These are phyloP conservation scores for Tricholomella constricta DNA, from an alignment of 768 basidiomycete genomes.

Conservation along the genomic window DNA sequence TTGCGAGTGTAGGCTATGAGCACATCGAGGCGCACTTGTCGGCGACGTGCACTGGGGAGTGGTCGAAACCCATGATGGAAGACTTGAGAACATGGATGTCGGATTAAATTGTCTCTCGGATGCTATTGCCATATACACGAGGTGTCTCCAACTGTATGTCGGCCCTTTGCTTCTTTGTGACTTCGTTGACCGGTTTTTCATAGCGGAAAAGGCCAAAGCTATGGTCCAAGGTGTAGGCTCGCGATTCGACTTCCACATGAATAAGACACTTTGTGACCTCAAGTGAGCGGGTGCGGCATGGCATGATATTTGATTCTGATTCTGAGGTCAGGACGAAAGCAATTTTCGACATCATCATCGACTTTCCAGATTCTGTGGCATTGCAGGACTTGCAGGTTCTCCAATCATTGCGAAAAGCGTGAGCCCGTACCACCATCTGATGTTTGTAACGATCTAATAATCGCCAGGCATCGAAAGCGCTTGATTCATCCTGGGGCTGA, in stretches of 20 bases:
- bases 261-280: slow-evolving; percentile 86
- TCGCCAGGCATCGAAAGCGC: slow-evolving; percentile 73
- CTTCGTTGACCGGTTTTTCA: slow-evolving; percentile 6
- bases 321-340: slow-evolving; percentile 58
- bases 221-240: slow-evolving; percentile 79
- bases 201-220: slow-evolving; percentile 70
- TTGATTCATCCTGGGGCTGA: slow-evolving; percentile 95
- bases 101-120: slow-evolving; percentile 80
- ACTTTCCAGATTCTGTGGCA: slow-evolving; percentile 87
- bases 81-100: slow-evolving; percentile 76
- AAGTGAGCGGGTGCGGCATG: slow-evolving; percentile 48
- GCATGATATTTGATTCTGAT: not conserved
- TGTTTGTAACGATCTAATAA: slow-evolving; percentile 1
- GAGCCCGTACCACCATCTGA: slow-evolving; percentile 24
- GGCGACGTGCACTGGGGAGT: slow-evolving; percentile 65
- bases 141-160: slow-evolving; percentile 57
- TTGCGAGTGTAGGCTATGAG: slow-evolving; percentile 84
- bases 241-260: slow-evolving; percentile 90
- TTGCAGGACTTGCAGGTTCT: slow-evolving; percentile 86
- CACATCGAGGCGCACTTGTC: slow-evolving; percentile 77
- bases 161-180: slow-evolving; percentile 4
- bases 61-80: slow-evolving; percentile 66
- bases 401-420: slow-evolving; percentile 79
- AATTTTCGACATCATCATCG: slow-evolving; percentile 95
- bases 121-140: slow-evolving; percentile 77